Conservation (phyloP, 805 yeast genomes). For the Ogataea dorogensis region DNA sequence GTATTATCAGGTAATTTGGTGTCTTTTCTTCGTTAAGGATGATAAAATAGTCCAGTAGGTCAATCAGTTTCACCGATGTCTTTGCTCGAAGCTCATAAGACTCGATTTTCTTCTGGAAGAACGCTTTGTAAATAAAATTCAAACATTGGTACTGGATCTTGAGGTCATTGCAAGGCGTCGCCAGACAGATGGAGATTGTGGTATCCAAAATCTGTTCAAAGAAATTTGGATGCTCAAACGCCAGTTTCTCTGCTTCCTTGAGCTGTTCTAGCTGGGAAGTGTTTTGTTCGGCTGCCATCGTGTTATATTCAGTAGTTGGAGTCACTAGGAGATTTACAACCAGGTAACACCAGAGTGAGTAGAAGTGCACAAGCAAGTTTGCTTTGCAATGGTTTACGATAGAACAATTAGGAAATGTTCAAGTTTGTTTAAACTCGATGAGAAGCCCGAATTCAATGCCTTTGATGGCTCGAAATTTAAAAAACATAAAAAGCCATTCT, state of each 20-base stretch:
- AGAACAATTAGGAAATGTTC: neutral
- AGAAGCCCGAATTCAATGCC: neutral
- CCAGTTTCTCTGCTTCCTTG: slow-evolving; percentile 23
- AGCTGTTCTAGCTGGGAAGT: slow-evolving; percentile 19
- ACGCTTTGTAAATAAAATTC: slow-evolving; percentile 28
- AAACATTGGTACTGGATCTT: slow-evolving; percentile 25
- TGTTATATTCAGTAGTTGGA: neutral
- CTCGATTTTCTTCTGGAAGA: slow-evolving; percentile 20
- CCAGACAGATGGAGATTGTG: slow-evolving; percentile 23
- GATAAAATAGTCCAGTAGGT: slow-evolving; percentile 24
- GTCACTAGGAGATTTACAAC: neutral
- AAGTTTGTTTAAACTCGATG: neutral
- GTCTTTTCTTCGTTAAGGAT: slow-evolving; percentile 21
- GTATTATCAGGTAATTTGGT: slow-evolving; percentile 23
- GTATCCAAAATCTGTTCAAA: slow-evolving; percentile 23
- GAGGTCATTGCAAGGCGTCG: slow-evolving; percentile 15
- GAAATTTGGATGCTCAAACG: slow-evolving; percentile 22
- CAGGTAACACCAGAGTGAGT: neutral
- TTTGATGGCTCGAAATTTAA: neutral
- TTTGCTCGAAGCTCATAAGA: slow-evolving; percentile 22
- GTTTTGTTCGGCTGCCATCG: slow-evolving; percentile 16
- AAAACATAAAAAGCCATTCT: neutral
- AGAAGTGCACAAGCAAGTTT: neutral
- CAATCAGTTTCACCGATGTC: slow-evolving; percentile 22
- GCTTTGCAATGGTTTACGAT: slow-evolving; percentile 2